phyloP scores from a whole-genome alignment of 75 land plant species.

The Picea glauca region DNA sequence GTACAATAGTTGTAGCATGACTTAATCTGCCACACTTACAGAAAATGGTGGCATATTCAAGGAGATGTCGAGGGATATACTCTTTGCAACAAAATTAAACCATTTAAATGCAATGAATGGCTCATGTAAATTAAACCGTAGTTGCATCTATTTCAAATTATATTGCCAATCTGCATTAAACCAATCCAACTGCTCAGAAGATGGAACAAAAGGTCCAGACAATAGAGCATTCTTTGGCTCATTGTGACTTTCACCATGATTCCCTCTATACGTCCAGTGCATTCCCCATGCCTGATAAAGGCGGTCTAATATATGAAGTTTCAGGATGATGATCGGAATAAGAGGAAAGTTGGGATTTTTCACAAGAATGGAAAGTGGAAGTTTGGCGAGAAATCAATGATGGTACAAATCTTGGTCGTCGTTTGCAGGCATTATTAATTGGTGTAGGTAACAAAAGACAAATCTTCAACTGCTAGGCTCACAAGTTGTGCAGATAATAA shows the following conservation, averaged over 20 bases:
- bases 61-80: conserved; percentile 13
- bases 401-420: too few relatives aligned
- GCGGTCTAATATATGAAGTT: conserved; percentile 84
- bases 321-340: conserved; percentile 33
- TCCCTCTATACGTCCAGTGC: conserved; percentile 47
- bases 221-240: conserved; percentile 1
- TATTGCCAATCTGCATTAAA: conserved; percentile 64
- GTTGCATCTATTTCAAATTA: conserved; percentile 50
- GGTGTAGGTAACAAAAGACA: too few relatives aligned
- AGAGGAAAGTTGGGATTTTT: too few relatives aligned
- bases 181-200: conserved; percentile 39
- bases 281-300: conserved; percentile 73
- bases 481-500: too few relatives aligned
- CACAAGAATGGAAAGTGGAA: too few relatives aligned
- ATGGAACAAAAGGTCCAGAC: conserved; percentile 45
- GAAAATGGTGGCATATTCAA: too few relatives aligned
- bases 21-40: too few relatives aligned
- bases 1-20: too few relatives aligned
- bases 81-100: conserved; percentile 56
- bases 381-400: too few relatives aligned
- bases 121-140: conserved; percentile 68
- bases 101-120: conserved; percentile 75
- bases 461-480: too few relatives aligned
- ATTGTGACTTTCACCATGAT: conserved; percentile 10
- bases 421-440: too few relatives aligned